A percentile compares a stretch with the other conserved stretches of the same genome.
phyloP scores from a whole-genome alignment of 169 alveolate species.

The Plasmodium ovale region DNA sequence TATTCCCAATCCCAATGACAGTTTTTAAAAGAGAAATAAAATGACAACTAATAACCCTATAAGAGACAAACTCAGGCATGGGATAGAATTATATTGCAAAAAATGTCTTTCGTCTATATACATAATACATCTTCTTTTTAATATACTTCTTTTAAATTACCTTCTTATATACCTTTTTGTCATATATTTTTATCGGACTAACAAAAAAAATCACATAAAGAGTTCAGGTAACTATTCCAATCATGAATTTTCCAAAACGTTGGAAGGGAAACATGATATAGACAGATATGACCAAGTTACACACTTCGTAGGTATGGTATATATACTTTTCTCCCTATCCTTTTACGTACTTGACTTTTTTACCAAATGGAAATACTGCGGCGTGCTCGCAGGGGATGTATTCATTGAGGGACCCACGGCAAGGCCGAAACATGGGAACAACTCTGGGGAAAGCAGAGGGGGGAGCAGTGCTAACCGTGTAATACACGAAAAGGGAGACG shows the following conservation, averaged over 20 bases:
- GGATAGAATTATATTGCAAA: not conserved
- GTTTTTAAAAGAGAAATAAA: too few species aligned
- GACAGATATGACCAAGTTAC: not conserved
- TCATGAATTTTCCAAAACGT: not conserved
- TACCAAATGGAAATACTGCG: not conserved
- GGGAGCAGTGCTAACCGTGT: too few species aligned
- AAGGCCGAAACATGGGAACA: too few species aligned
- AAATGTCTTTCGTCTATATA: not conserved
- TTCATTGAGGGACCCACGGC: too few species aligned
- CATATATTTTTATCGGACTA: not conserved
- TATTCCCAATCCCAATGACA: not conserved
- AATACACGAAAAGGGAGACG: too few species aligned
- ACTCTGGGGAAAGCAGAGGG: too few species aligned
- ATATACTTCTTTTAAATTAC: constrained; percentile 22
- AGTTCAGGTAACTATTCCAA: not conserved
- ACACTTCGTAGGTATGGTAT: not conserved
- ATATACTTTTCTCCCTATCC: not conserved
- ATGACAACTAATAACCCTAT: too few species aligned
- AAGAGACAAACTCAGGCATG: too few species aligned
- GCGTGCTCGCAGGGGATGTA: too few species aligned
- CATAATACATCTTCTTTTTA: constrained; percentile 19
- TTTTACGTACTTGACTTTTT: constrained; percentile 1
- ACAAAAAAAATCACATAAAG: not conserved
- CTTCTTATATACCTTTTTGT: not conserved
- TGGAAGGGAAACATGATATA: not conserved